Percentiles rank a stretch among this genome's conserved stretches.
Conservation (phyloP, 306 rosid genomes). For the Lathyrus sativus region DNA sequence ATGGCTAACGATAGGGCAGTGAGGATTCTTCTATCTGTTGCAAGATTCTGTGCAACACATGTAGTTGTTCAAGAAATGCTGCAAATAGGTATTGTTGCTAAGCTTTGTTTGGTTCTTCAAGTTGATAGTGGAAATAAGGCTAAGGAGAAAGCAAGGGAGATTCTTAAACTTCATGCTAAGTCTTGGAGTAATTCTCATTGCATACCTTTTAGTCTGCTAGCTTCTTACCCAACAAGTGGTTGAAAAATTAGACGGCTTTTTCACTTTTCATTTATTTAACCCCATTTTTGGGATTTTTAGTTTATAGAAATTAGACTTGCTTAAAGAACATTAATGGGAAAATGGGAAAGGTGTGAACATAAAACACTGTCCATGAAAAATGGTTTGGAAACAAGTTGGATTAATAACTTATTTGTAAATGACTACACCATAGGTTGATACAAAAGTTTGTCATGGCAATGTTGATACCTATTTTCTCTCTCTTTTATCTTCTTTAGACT, state of each 20-base stretch:
- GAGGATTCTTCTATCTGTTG: constrained; percentile 53
- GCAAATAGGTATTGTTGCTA: constrained; percentile 71
- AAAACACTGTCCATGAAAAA: constrained; percentile 10
- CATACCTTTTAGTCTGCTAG: constrained; percentile 50
- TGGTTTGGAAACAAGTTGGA: neutral
- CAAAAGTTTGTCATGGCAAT: no score
- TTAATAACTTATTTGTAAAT: neutral
- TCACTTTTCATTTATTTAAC: neutral
- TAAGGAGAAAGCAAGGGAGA: constrained; percentile 72
- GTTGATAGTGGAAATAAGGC: constrained; percentile 71
- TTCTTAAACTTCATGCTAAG: constrained; percentile 64
- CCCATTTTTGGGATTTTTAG: neutral
- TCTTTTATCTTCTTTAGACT: no score
- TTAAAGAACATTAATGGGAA: neutral
- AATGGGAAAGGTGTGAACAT: constrained; percentile 8
- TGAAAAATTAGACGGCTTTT: neutral
- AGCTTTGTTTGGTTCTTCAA: constrained; percentile 69
- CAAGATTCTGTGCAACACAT: constrained; percentile 54
- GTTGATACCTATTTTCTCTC: no score
- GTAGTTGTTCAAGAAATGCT: constrained; percentile 68
- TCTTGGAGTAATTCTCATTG: constrained; percentile 69
- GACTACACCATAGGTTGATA: neutral
- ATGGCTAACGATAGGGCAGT: constrained; percentile 72
- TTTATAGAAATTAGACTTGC: constrained; percentile 24
- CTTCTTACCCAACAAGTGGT: constrained; percentile 43